Percentiles rank a stretch among this genome's conserved stretches.
Conservation (phyloP, 2,329 filamentous ascomycete species). For the Berkeleyomyces rouxiae region DNA sequence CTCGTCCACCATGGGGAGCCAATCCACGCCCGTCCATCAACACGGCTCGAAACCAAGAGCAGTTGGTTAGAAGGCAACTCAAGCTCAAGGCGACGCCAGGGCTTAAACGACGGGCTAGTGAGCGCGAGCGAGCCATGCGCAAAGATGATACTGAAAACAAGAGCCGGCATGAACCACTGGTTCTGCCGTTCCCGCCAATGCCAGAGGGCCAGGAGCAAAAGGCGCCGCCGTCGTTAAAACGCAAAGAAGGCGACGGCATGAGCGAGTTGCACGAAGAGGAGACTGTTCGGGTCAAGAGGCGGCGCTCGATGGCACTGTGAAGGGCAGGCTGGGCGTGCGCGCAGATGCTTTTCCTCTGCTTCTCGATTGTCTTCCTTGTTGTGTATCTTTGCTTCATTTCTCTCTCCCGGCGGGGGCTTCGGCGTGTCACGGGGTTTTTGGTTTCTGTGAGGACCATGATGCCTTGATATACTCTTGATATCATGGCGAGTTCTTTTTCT, state of each 20-base stretch:
- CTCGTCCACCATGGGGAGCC: neutral
- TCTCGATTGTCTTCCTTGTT: neutral
- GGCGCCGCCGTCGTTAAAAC: neutral
- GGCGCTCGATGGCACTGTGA: conserved; percentile 1
- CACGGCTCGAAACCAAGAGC: neutral
- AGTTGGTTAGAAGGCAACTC: neutral
- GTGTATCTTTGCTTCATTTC: neutral
- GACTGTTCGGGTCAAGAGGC: neutral
- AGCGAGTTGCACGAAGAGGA: neutral
- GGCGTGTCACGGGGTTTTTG: neutral
- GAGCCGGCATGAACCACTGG: neutral
- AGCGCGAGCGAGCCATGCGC: neutral
- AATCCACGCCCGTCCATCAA: neutral
- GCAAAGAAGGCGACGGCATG: neutral
- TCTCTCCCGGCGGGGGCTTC: neutral
- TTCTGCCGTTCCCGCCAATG: conserved; percentile 29
- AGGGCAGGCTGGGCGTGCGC: neutral
- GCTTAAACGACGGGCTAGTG: neutral
- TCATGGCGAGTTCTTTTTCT: neutral
- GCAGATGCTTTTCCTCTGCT: neutral
- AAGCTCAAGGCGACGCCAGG: neutral
- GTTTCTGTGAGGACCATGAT: neutral
- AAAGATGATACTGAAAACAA: neutral
- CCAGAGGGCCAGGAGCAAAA: conserved; percentile 16
- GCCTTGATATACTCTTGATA: neutral